phyloP scores from a whole-genome alignment of 2,329 filamentous ascomycete genomes.

The Fusarium sp. region DNA sequence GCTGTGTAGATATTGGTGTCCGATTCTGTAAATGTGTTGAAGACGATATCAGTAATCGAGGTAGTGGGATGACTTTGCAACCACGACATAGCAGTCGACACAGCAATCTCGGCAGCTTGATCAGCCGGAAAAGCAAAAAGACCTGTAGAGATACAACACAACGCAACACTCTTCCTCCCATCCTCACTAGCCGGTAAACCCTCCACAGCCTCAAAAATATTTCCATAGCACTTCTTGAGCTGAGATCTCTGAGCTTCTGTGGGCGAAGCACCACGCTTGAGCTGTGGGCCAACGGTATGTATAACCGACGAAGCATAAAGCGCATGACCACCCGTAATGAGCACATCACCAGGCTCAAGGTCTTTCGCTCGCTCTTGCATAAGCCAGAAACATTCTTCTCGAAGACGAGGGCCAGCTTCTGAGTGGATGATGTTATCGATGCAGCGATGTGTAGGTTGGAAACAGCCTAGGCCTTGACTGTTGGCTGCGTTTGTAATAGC shows the following conservation, averaged over 20 bases:
- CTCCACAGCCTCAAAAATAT: slow-evolving; percentile 19
- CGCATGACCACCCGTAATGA: slow-evolving; percentile 26
- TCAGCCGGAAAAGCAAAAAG: slow-evolving; percentile 38
- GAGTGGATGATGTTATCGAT: slow-evolving; percentile 44
- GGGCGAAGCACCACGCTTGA: neutral
- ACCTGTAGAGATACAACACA: slow-evolving; percentile 40
- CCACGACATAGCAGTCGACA: slow-evolving; percentile 16
- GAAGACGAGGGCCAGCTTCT: slow-evolving; percentile 32
- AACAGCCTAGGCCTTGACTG: slow-evolving; percentile 34
- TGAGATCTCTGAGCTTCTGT: neutral
- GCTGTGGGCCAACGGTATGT: slow-evolving; percentile 37
- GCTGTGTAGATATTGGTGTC: slow-evolving; percentile 27
- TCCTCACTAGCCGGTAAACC: neutral
- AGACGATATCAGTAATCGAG: slow-evolving; percentile 34
- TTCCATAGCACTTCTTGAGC: slow-evolving; percentile 28
- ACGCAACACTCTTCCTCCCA: slow-evolving; percentile 21
- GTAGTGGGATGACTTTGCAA: slow-evolving; percentile 14
- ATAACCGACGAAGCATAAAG: slow-evolving; percentile 23
- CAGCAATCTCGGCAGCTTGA: slow-evolving; percentile 33
- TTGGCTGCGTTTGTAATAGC: slow-evolving; percentile 43
- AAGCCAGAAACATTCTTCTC: slow-evolving; percentile 29
- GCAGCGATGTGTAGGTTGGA: slow-evolving; percentile 38
- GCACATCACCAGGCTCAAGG: slow-evolving; percentile 17
- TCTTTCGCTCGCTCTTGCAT: slow-evolving; percentile 13
- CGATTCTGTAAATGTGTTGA: slow-evolving; percentile 36